Base-by-base conservation (phyloP, 129 eudicot genomes). In the Arctium lappa region DNA sequence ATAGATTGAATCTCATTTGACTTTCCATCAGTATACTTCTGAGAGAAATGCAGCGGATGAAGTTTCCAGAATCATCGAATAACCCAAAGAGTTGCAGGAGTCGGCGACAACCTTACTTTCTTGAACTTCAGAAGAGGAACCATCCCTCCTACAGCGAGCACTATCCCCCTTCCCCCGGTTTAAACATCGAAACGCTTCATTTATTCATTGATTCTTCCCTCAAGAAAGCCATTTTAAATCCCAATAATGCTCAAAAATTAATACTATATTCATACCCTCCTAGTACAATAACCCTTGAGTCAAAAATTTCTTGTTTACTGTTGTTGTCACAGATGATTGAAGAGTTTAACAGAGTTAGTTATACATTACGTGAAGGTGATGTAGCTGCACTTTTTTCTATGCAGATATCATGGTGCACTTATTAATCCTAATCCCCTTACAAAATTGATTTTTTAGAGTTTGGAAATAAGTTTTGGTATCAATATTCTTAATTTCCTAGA, bases 91-190 rank as follows among this genome's bases (percentile, higher is more conserved):
- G n/a, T n/a, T n/a, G n/a, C n/a, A n/a, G n/a, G n/a, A n/a, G n/a
- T n/a, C n/a, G n/a, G n/a, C n/a, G n/a, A n/a, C n/a, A n/a, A n/a
- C n/a, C n/a, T n/a, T n/a, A n/a, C n/a, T n/a, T n/a, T n/a, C n/a
- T n/a, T n/a, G n/a, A n/a, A n/a, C n/a, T n/a, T n/a, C 85, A 3
- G 60, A 37, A 7, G 92, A 89, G 12, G 92, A 89, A 65, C 80
- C 84, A 3, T 73, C 85, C 12, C 82, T 89, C 18, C 78, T 82
- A 5, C 90, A 89, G 62, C 90, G 85, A 33, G 88, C 86, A 32
- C 53, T 81, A 15, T 68, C 81, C 0, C 88, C 86, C 27, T 75
- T 79, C 63, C 84, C 87, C n/a, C n/a, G n/a, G n/a, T n/a, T n/a
- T n/a, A 32, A 75, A 74, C 74, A 87, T 84, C 65, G 70, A 79